These are phyloP conservation scores for Aegilops tauschii DNA, from an alignment of 176 grass and related monocot genomes.

Conservation along the genomic window DNA sequence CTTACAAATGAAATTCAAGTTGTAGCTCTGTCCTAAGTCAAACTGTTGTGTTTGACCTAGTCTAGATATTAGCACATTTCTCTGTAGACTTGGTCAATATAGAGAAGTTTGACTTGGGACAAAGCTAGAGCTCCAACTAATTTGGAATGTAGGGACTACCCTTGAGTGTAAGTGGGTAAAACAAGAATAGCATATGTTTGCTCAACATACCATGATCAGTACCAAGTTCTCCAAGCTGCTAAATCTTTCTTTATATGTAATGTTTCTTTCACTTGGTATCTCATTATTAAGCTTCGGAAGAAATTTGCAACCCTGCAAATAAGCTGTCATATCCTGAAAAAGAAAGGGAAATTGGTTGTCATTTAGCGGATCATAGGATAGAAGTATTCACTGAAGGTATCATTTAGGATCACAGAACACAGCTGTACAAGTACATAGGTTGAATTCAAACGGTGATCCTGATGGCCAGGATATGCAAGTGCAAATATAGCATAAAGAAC, in stretches of 20 bases:
- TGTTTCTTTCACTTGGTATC: slow-evolving; percentile 68
- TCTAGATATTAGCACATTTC: neutral
- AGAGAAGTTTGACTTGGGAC: neutral
- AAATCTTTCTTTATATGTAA: slow-evolving; percentile 85
- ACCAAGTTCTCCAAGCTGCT: slow-evolving; percentile 81
- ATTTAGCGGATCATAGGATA: neutral
- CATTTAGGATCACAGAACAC: neutral
- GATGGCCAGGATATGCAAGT: neutral
- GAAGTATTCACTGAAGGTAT: neutral
- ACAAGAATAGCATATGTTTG: slow-evolving; percentile 2
- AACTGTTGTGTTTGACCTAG: neutral
- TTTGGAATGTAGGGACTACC: neutral
- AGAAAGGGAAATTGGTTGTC: slow-evolving; percentile 4
- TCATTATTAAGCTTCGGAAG: slow-evolving; percentile 98
- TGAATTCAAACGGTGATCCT: neutral
- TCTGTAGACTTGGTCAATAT: neutral
- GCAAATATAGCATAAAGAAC: slow-evolving; percentile 23
- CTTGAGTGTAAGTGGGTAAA: slow-evolving; percentile 4
- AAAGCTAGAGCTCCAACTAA: neutral
- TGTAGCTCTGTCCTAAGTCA: neutral
- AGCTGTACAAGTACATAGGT: slow-evolving; percentile 14
- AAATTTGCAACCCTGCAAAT: slow-evolving; percentile 91
- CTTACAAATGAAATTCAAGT: neutral
- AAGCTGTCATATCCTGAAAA: slow-evolving; percentile 74
- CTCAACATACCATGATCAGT: slow-evolving; percentile 80